Evolutionary conservation across 2,329 filamentous ascomycete species (phyloP), one percentile per base, ranked within the genome.

Genomic region (Alternaria postmessia): DNA sequence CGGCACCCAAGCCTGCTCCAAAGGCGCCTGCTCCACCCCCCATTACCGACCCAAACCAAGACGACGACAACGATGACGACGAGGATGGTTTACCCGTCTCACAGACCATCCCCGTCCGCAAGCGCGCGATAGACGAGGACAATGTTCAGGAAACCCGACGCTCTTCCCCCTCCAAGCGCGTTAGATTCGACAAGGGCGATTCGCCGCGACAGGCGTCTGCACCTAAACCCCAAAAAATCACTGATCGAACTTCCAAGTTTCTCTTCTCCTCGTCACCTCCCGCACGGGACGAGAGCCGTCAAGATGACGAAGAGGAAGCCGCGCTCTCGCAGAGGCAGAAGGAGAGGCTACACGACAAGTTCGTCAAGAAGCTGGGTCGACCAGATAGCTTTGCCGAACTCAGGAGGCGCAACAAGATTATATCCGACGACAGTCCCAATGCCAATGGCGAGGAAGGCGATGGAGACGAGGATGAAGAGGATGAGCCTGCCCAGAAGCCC

Each of bases 301-400:
- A 79, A 1, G 76, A 78, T 1, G 59, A 42, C 5, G 75, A 79
- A 2, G 76, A 78, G 1, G 84, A 87, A 14, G 82, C 84, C 7
- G 86, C 86, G 54, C 80, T 81, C 3, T 82, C 82, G 2, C 85
- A 81, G 66, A 86, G 82, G 63, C 83, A 84, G 59, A 93, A 90
- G 72, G 87, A 91, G 59, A 88, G 88, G 49, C 81, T 97, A 24
- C 95, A 97, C 75, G 84, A 86, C 62, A 91, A 89, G 69, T 99
- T 98, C 72, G 90, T 98, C 32, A 92, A 91, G 83, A 97, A 94
- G 77, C 86, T 99, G 3, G 94, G 94, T 1, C 88, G 91, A 43
- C 90, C 93, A 1, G 93, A 97, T 73, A 94, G 92, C 73, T 83
- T 96, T 66, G 84, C 87, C 26, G 85, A 88, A 62, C 86, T 91